Base-by-base conservation (phyloP, 2,329 filamentous ascomycete species). In the Aspergillus ustus region DNA sequence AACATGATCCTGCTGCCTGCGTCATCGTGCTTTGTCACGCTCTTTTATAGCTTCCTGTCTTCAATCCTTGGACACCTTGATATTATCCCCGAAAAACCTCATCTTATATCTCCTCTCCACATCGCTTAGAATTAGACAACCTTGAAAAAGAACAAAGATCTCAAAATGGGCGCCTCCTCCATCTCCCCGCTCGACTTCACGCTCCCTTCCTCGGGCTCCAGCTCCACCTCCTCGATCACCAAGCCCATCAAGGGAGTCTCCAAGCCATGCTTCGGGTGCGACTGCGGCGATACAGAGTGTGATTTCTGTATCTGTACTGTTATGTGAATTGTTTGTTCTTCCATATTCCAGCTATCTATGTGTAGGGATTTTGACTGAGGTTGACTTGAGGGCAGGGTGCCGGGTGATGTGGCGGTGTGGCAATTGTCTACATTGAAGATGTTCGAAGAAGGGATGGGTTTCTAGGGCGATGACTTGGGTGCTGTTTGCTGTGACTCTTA, bases 241-340 rank as follows among this genome's bases (percentile, higher is more conserved):
- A 76, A 76, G 56, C 76, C 77, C 17, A 75, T 78, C 64, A 76
- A 78, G 62, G 62, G 70, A 2, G 72, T 75, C 4, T 73, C 75
- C 8, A 79, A 78, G 61, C 77, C 77, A 8, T 79, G 77, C 52
- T 78, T 79, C 57, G 75, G 77, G 3, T 79, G 77, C 54, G 77
- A 77, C 49, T 79, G 76, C 31, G 75, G 77, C 7, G 77, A 76
- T 62, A 75, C 77, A 52, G 75, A 76, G 43, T 79, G 77, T 37
- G 77, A 79, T 61, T 78, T 74, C 57, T 77, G 75, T 53, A 74
- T 79, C 57, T 79, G 77, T 61, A 74, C 70, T 11, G 74, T 79
- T 59, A 79, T 79, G 77, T 79, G 68, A 75, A 40, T 40, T 9
- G 34, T 40, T 40, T 40, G 34, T 40, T 40, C 34, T 40, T 15